Base-by-base conservation (phyloP, 768 basidiomycete genomes). In the Nidularia sp. region DNA sequence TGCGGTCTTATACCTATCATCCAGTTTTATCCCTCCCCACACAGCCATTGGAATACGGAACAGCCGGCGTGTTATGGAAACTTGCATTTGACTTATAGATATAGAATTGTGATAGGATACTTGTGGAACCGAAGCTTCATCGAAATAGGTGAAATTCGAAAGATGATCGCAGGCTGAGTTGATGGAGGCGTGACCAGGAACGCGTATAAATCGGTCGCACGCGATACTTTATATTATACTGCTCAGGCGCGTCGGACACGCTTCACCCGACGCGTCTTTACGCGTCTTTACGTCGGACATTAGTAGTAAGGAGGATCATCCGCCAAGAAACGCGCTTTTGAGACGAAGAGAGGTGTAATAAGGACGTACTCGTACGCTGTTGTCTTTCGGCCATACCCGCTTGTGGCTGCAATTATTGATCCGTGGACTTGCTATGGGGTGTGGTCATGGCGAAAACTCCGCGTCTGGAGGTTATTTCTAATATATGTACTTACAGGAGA, bases 271-370 rank as follows among this genome's bases (percentile, higher is more conserved):
- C 61, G 60, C 56, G 59, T 57, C 52, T 53, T 55, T 63, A 76
- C 74, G 76, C 75, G 76, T 73, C 57, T 61, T 74, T 72, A 67
- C 64, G 65, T 69, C 46, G 55, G 12, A 50, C 49, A 39, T 53
- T 44, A 51, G 54, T 45, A 44, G 44, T 22, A 25, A 34, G 35
- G 49, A 39, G 29, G 25, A 32, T 31, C 49, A 47, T 47, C 34
- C 42, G 33, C 46, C 41, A 34, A 22, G 48, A 56, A 47, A 57
- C 56, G 56, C 59, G 52, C 57, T 50, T 18, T 49, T n/a, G 46
- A 51, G 46, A 25, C 12, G 34, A 32, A 35, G 36, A 51, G 49
- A 36, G 53, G 51, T 22, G 45, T 15, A 51, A 56, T 34, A 50
- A 52, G 50, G 54, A 60, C 55, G 53, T 57, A 52, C 39, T 49